Conservation (phyloP, 345 rosid genomes). For the Moricandia arvensis region DNA sequence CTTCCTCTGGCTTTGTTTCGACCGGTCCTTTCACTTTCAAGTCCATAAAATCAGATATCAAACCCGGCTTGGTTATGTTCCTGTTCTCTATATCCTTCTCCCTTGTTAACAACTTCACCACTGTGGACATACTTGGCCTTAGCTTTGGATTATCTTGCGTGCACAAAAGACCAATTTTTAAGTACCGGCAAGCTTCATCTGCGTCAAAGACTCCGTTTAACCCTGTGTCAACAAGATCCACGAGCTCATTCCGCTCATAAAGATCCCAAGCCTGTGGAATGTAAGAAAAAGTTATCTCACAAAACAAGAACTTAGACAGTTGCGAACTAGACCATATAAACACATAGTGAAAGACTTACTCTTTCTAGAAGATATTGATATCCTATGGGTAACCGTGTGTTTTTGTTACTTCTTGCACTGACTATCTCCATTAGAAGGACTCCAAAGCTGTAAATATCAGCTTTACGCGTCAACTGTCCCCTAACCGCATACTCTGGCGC, state of each 20-base stretch:
- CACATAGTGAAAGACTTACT: conserved; percentile 43
- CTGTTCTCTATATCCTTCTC: conserved; percentile 37
- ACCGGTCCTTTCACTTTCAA: conserved; percentile 54
- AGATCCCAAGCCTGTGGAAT: conserved; percentile 80
- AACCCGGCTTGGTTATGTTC: conserved; percentile 61
- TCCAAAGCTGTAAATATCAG: conserved; percentile 89
- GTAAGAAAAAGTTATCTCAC: conserved; percentile 1
- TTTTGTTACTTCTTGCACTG: conserved; percentile 85
- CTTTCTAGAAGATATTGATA: conserved; percentile 87
- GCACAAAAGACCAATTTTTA: conserved; percentile 73
- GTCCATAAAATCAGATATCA: conserved; percentile 81
- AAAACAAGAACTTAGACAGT: background rate
- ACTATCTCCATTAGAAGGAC: conserved; percentile 89
- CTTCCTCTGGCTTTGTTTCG: conserved; percentile 22
- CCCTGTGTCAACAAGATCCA: conserved; percentile 54
- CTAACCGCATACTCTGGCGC: conserved; percentile 98
- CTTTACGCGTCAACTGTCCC: conserved; percentile 89
- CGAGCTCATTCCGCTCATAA: conserved; percentile 66
- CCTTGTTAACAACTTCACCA: conserved; percentile 58
- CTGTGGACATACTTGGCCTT: conserved; percentile 71
- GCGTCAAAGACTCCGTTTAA: conserved; percentile 61
- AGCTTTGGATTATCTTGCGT: conserved; percentile 72
- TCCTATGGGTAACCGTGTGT: conserved; percentile 59
- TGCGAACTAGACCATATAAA: no score
- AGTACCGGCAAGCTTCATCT: conserved; percentile 66